A percentile compares a stretch with the other conserved stretches of the same genome.
These are phyloP conservation scores for Rhododendron kiyosumense DNA, from an alignment of 148 eudicot species.

Conservation along the genomic window DNA sequence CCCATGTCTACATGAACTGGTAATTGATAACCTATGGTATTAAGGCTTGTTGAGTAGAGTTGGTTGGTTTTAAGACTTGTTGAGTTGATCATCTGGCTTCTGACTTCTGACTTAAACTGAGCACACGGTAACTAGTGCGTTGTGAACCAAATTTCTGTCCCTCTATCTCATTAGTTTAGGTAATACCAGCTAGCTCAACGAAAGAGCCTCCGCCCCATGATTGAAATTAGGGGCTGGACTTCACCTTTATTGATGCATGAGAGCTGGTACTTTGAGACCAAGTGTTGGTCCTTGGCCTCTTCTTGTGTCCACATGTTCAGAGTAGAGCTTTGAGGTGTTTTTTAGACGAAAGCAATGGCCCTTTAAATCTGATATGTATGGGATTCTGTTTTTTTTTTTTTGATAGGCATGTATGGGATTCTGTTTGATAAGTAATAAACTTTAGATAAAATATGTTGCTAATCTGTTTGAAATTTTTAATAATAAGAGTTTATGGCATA, in stretches of 20 bases:
- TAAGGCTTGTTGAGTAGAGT: neutral
- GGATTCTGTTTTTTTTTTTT: neutral
- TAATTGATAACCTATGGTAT: neutral
- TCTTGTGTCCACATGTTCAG: neutral
- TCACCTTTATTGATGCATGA: neutral
- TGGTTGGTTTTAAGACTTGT: neutral
- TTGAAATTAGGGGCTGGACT: neutral
- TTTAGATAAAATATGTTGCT: neutral
- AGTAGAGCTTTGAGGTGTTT: neutral
- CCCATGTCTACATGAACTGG: neutral
- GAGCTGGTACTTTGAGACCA: neutral
- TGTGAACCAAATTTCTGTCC: neutral
- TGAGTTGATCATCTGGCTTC: neutral
- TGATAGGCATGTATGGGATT: neutral
- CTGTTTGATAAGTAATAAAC: neutral
- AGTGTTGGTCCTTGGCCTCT: neutral
- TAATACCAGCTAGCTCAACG: neutral
- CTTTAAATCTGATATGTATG: neutral
- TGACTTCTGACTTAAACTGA: neutral
- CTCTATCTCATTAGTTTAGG: neutral
- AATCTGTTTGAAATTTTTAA: neutral
- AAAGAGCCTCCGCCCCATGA: neutral
- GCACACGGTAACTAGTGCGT: neutral
- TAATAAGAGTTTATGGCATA: neutral
- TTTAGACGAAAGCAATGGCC: neutral